Conservation (phyloP, 768 basidiomycete species). For the Tulasnella sp. region DNA sequence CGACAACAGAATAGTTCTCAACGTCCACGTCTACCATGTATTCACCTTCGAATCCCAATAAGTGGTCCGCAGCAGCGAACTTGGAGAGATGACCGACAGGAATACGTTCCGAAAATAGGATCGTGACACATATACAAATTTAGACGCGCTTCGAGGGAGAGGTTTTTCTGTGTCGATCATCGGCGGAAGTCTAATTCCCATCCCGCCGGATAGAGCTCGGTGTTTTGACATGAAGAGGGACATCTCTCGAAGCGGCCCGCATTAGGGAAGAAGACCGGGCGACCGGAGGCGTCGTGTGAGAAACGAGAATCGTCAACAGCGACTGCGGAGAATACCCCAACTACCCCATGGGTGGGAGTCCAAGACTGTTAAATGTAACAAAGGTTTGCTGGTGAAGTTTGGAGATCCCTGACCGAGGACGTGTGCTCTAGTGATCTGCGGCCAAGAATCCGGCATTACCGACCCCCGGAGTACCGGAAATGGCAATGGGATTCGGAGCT, state of each 20-base stretch:
- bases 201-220: background rate
- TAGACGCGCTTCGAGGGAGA: background rate
- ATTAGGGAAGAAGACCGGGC: background rate
- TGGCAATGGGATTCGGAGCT: background rate
- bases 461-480: background rate
- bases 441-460: background rate
- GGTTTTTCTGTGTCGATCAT: background rate
- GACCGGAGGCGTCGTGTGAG: background rate
- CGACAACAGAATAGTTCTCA: background rate
- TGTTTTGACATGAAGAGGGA: background rate
- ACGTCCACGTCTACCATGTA: background rate
- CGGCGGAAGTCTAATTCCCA: background rate
- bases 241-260: background rate
- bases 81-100: background rate
- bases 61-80: background rate
- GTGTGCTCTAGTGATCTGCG: background rate
- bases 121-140: background rate
- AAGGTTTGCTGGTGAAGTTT: background rate
- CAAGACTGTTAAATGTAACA: background rate
- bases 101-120: background rate
- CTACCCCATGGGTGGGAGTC: background rate
- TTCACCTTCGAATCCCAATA: background rate
- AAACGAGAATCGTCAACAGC: background rate
- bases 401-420: background rate
- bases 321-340: background rate